Base-by-base conservation (phyloP, 305 asterid species). In the Ilex paraguariensis region DNA sequence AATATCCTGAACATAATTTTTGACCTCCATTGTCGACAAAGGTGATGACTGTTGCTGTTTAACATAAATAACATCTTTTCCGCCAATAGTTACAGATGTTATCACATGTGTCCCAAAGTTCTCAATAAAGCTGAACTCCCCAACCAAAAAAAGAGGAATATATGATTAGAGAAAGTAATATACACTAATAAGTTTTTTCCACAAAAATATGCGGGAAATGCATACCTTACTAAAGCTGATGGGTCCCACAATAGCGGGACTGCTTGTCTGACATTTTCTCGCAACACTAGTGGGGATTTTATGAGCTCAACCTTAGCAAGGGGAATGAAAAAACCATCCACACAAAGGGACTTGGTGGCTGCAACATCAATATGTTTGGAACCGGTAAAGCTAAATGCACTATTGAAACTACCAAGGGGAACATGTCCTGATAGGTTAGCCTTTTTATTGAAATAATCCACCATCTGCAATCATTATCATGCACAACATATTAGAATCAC, bases 191-290 rank as follows among this genome's bases (percentile, higher is more conserved):
- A 36, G 7, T 36, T 36, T 36, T 14, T 8, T 11, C 40, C 33
- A 30, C 7, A 28, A 28, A 21, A n/a, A 36, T 40, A 32, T 52
- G 10, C 45, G 45, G 28, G 6, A 65, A n/a, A 61, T 51, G 39
- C 50, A 45, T 60, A 87, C 97, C 95, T 82, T 31, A 95, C 90
- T 70, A 90, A 74, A 59, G 88, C 84, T 28, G 92, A 87, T 66
- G 97, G 97, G 71, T 90, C 95, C 97, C 97, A 90, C 5, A 87
- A 80, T 45, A 66, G 62, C 16, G 96, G 97, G 55, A 87, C 83
- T 10, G 97, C 96, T 63, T 77, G 72, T 70, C 73, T 81, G 58
- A 82, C 90, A 69, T 69, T 76, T 66, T 85, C 92, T 62, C 71
- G 86, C 72, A 87, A 70, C 63, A 75, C 76, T 73, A 85, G 49